Conservation (phyloP, 768 basidiomycete genomes). For the Lactifluus subvellereus region DNA sequence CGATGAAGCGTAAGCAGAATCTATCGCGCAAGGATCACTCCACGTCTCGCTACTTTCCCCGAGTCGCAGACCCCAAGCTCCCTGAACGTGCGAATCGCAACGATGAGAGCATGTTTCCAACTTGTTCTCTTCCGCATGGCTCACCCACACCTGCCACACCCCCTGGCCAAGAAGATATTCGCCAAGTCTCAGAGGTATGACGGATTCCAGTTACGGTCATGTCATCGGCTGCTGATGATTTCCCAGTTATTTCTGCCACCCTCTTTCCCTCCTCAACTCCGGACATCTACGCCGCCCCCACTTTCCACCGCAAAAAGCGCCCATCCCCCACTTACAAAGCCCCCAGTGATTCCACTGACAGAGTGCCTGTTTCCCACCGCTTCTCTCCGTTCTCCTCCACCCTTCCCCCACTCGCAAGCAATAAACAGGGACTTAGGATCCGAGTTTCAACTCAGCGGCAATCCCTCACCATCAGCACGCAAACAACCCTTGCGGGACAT, state of each 20-base stretch:
- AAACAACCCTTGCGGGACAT: neutral
- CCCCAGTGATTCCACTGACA: slow-evolving; percentile 11
- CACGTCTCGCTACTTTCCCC: slow-evolving; percentile 11
- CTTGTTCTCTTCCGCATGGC: neutral
- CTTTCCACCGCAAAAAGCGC: neutral
- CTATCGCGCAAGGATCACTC: neutral
- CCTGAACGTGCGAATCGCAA: neutral
- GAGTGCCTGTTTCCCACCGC: neutral
- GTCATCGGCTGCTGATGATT: neutral
- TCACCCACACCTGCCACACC: neutral
- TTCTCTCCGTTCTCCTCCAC: slow-evolving; percentile 6
- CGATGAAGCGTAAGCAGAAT: slow-evolving; percentile 2
- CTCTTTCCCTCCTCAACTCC: slow-evolving; percentile 21
- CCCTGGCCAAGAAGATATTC: slow-evolving; percentile 2
- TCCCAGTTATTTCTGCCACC: slow-evolving; percentile 19
- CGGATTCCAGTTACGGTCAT: neutral
- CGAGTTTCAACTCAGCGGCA: neutral
- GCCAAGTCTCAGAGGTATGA: slow-evolving; percentile 16
- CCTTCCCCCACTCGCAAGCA: slow-evolving; percentile 17
- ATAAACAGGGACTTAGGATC: neutral
- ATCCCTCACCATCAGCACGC: neutral
- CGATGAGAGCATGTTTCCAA: neutral
- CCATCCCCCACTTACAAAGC: slow-evolving; percentile 9
- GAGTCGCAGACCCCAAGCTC: neutral
- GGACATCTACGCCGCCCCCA: slow-evolving; percentile 17